Evolutionary conservation across 805 yeast genomes (phyloP).

Genomic region (Teunomyces funiuensis): DNA sequence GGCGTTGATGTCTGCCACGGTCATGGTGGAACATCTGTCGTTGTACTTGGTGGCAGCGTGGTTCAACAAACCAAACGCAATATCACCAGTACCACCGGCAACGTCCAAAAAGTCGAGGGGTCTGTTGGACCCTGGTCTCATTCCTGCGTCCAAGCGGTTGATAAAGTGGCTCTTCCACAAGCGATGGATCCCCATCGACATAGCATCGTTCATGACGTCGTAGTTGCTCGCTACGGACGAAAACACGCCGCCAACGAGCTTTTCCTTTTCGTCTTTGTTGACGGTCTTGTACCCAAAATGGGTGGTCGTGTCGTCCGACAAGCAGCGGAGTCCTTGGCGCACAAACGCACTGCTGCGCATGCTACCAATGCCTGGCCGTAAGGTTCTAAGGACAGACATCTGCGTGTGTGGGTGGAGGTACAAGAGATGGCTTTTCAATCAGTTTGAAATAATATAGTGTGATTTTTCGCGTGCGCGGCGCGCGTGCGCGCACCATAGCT

Average conservation of each 20-base stretch:
- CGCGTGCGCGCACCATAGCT: too few species aligned
- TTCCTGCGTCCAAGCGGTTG: conserved; percentile 86
- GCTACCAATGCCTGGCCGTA: conserved; percentile 6
- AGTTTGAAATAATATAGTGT: too few species aligned
- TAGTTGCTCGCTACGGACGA: conserved; percentile 92
- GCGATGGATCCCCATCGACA: conserved; percentile 94
- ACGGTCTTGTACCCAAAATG: conserved; percentile 93
- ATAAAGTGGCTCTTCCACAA: conserved; percentile 94
- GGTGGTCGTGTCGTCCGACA: conserved; percentile 52
- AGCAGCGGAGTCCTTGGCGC: conserved; percentile 1
- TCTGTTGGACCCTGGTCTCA: conserved; percentile 74
- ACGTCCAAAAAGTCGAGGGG: conserved; percentile 91
- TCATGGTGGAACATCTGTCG: conserved; percentile 78
- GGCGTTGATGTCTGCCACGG: conserved; percentile 90
- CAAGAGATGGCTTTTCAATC: not conserved
- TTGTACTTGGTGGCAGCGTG: conserved; percentile 80
- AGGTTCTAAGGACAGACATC: conserved; percentile 7
- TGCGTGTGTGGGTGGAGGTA: not conserved
- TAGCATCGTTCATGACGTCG: conserved; percentile 96
- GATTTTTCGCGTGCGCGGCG: too few species aligned
- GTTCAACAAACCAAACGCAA: conserved; percentile 91
- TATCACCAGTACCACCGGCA: conserved; percentile 99
- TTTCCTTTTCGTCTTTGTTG: conserved; percentile 75
- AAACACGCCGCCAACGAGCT: conserved; percentile 81
- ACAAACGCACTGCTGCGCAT: conserved; percentile 3